Evolutionary conservation across 2,329 filamentous ascomycete genomes (phyloP).

Genomic region (Penicillium sp.): DNA sequence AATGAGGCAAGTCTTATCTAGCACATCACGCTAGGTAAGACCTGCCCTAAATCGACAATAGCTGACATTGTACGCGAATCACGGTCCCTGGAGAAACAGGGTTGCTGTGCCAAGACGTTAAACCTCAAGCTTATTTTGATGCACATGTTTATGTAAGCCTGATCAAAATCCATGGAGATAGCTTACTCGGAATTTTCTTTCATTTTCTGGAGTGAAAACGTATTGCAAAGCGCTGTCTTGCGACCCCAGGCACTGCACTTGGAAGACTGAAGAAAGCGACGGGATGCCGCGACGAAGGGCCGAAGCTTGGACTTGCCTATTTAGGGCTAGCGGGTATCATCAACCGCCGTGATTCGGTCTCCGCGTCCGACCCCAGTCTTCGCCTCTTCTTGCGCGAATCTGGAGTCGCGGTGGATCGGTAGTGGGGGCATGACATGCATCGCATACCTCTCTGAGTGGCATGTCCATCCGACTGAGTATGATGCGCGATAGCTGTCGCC

Average conservation of each 20-base stretch:
- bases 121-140: slow-evolving; percentile 18
- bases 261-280: neutral
- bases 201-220: no score
- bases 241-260: no score
- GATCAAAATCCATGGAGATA: neutral
- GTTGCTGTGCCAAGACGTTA: slow-evolving; percentile 3
- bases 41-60: slow-evolving; percentile 4
- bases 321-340: slow-evolving; percentile 14
- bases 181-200: no score
- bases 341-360: neutral
- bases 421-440: neutral
- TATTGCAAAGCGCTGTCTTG: no score
- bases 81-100: neutral
- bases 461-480: slow-evolving; percentile 7
- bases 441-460: neutral
- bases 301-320: slow-evolving; percentile 23
- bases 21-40: neutral
- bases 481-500: neutral
- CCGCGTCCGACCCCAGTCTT: neutral
- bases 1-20: slow-evolving; percentile 4
- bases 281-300: neutral
- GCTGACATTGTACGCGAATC: neutral
- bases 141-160: slow-evolving; percentile 9
- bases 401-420: neutral
- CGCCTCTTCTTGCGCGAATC: neutral